phyloP scores from a whole-genome alignment of 2,329 filamentous ascomycete genomes.

The Diaporthe eres region DNA sequence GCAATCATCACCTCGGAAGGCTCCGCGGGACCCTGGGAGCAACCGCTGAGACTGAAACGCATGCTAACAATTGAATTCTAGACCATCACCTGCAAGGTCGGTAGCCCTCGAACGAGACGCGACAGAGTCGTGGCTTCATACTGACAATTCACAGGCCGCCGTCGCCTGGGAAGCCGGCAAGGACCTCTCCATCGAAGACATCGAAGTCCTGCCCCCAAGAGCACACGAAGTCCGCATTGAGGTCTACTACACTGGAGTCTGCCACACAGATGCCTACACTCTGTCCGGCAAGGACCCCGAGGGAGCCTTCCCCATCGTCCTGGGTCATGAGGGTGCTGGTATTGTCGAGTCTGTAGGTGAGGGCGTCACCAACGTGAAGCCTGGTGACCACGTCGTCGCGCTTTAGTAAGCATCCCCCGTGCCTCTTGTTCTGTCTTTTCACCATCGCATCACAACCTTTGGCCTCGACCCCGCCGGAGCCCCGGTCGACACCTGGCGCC shows the following conservation, averaged over 20 bases:
- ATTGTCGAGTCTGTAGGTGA: conserved; percentile 95
- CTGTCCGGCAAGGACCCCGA: conserved; percentile 97
- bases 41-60: neutral
- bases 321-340: conserved; percentile 92
- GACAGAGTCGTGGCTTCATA: neutral
- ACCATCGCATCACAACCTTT: neutral
- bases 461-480: conserved; percentile 9
- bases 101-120: neutral
- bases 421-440: neutral
- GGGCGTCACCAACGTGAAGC: conserved; percentile 94
- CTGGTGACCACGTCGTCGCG: conserved; percentile 90
- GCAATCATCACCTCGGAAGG: neutral
- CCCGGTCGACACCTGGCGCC: conserved; percentile 16
- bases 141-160: conserved; percentile 75
- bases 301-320: conserved; percentile 90
- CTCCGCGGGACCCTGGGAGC: neutral
- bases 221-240: conserved; percentile 97
- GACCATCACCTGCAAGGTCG: conserved; percentile 42
- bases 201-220: conserved; percentile 90
- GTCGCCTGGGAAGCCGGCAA: conserved; percentile 98
- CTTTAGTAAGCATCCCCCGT: conserved; percentile 76
- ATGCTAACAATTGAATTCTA: conserved; percentile 32
- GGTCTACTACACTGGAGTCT: conserved; percentile 98
- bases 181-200: conserved; percentile 88
- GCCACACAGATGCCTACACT: conserved; percentile 96